Percentiles rank a stretch among this genome's conserved stretches.
Evolutionary conservation across 108 stramenopile species (phyloP).

Genomic region (Skeletonema costatum): DNA sequence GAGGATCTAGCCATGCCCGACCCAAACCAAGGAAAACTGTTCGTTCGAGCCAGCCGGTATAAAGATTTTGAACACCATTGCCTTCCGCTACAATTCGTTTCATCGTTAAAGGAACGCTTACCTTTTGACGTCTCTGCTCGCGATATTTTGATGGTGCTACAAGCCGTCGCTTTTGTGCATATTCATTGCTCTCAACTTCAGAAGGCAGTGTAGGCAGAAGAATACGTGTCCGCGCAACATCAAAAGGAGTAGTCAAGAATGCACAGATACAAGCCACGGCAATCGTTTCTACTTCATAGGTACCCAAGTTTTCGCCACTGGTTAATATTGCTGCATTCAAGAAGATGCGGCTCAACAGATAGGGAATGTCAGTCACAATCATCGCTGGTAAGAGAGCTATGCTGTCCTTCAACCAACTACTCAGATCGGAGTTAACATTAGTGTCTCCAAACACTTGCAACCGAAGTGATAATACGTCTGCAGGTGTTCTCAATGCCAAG

Average conservation of each 20-base stretch:
- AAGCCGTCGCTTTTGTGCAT: constrained; percentile 5
- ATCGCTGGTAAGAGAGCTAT: constrained; percentile 64
- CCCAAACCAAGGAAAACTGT: constrained; percentile 77
- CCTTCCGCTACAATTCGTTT: constrained; percentile 62
- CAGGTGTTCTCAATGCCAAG: constrained; percentile 72
- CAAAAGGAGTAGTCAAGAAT: constrained; percentile 85
- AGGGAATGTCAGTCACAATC: constrained; percentile 58
- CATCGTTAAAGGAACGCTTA: constrained; percentile 60
- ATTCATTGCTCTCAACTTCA: constrained; percentile 24
- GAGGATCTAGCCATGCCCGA: constrained; percentile 84
- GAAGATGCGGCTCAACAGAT: constrained; percentile 65
- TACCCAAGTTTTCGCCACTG: constrained; percentile 60
- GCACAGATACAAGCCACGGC: constrained; percentile 65
- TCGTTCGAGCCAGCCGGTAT: constrained; percentile 82
- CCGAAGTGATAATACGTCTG: constrained; percentile 70
- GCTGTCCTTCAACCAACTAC: constrained; percentile 74
- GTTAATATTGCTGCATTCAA: constrained; percentile 65
- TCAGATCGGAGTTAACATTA: constrained; percentile 51
- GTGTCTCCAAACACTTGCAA: constrained; percentile 58
- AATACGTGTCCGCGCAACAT: constrained; percentile 81
- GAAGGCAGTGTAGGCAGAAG: constrained; percentile 57
- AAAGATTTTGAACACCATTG: constrained; percentile 75
- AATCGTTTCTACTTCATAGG: constrained; percentile 69
- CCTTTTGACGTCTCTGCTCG: constrained; percentile 22
- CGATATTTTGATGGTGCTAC: constrained; percentile 35